A percentile compares a stretch with the other conserved stretches of the same genome.
These are phyloP conservation scores for Protoeuglena noctilucae DNA, from an alignment of 139 green algal genomes.

Conservation along the genomic window DNA sequence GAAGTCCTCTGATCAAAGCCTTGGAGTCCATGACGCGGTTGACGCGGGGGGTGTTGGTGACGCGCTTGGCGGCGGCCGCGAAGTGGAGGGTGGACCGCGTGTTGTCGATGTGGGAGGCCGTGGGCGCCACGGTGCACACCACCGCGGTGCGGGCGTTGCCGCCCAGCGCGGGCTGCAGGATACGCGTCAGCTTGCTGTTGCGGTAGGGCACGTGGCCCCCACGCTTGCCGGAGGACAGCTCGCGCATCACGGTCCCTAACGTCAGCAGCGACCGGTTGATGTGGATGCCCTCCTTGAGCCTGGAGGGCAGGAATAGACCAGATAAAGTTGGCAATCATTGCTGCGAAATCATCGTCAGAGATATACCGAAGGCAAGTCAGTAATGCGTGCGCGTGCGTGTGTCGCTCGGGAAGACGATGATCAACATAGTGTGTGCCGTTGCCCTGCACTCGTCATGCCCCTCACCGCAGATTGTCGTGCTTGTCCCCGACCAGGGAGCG, in stretches of 20 bases:
- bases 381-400: slow-evolving; percentile 5
- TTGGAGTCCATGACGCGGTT: slow-evolving; percentile 11
- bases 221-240: slow-evolving; percentile 19
- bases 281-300: slow-evolving; percentile 50
- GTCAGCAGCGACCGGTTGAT: slow-evolving; percentile 46
- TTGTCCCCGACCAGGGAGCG: neutral
- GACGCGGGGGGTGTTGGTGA: slow-evolving; percentile 7
- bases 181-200: slow-evolving; percentile 58
- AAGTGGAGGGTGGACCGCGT: slow-evolving; percentile 12
- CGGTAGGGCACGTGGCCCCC: slow-evolving; percentile 46
- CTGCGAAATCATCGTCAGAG: neutral
- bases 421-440: neutral
- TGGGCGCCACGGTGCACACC: slow-evolving; percentile 12
- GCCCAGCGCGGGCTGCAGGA: slow-evolving; percentile 54
- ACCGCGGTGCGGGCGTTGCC: slow-evolving; percentile 36
- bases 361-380: slow-evolving; percentile 7
- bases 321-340: slow-evolving; percentile 6
- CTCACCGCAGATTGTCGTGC: neutral
- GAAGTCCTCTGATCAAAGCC: slow-evolving; percentile 9
- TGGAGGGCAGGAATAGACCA: slow-evolving; percentile 8
- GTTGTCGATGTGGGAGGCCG: slow-evolving; percentile 5
- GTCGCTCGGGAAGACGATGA: neutral
- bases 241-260: slow-evolving; percentile 47
- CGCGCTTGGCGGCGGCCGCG: slow-evolving; percentile 13
- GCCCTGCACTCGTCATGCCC: neutral